Conservation (phyloP, 768 basidiomycete genomes). For the Russula earlei region DNA sequence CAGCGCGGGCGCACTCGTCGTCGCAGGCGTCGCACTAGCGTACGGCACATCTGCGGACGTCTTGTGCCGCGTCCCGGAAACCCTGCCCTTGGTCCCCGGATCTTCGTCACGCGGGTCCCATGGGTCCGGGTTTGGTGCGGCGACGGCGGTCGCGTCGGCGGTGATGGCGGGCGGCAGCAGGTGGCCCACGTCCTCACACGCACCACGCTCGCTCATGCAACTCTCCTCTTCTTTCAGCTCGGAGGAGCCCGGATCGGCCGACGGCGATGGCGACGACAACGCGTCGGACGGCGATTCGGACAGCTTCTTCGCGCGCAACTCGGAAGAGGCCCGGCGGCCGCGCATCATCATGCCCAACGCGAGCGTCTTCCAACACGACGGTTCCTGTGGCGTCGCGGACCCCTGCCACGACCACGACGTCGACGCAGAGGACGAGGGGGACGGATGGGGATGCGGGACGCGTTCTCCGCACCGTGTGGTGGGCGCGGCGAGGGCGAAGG, state of each 20-base stretch:
- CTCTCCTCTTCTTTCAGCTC: constrained; percentile 13
- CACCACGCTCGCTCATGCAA: constrained; percentile 11
- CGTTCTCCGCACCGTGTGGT: neutral
- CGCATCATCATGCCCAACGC: neutral
- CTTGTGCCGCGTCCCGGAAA: neutral
- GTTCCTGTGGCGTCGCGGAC: neutral
- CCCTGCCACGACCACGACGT: neutral
- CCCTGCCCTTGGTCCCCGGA: neutral
- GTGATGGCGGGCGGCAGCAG: neutral
- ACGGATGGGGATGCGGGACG: neutral
- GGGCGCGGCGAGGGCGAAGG: neutral
- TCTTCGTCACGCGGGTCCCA: neutral
- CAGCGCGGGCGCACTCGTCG: constrained; percentile 9
- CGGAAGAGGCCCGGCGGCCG: constrained; percentile 11
- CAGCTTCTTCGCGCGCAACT: constrained; percentile 20
- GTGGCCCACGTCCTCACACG: constrained; percentile 1
- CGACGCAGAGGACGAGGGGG: neutral
- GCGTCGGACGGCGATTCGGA: constrained; percentile 16
- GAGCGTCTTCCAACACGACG: neutral
- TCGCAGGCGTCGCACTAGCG: neutral
- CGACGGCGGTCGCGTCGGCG: neutral
- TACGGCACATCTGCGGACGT: neutral
- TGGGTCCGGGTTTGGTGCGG: neutral
- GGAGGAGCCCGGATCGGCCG: neutral
- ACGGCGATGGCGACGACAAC: neutral